These are phyloP conservation scores for Novymonas esmeraldas DNA, from an alignment of 208 protist species.

Conservation along the genomic window DNA sequence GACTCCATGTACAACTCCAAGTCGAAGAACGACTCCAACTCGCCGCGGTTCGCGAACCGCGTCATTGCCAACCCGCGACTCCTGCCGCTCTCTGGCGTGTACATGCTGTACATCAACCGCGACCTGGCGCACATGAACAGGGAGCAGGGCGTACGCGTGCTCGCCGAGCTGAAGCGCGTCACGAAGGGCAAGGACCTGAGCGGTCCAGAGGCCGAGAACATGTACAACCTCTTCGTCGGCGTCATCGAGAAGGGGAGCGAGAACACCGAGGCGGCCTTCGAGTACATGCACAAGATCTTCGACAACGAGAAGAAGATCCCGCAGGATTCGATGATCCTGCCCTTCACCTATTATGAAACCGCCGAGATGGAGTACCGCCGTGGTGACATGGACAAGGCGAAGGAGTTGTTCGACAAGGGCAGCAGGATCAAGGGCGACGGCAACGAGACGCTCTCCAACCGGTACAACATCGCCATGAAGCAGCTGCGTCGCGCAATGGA, in stretches of 20 bases:
- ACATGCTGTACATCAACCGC: constrained; percentile 93
- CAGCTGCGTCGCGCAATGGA: constrained; percentile 77
- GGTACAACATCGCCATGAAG: constrained; percentile 89
- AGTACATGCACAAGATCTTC: constrained; percentile 76
- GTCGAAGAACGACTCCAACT: constrained; percentile 92
- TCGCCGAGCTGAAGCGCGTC: constrained; percentile 67
- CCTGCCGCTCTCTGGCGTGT: constrained; percentile 78
- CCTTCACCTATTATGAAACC: constrained; percentile 88
- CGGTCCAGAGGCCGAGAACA: constrained; percentile 74
- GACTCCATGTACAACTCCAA: constrained; percentile 85
- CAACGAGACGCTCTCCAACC: constrained; percentile 87
- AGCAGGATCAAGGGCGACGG: constrained; percentile 86
- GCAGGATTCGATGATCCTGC: constrained; percentile 87
- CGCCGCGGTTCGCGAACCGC: constrained; percentile 81
- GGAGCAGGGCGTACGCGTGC: constrained; percentile 70
- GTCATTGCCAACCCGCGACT: constrained; percentile 75
- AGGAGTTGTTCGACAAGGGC: constrained; percentile 83
- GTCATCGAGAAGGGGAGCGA: constrained; percentile 90
- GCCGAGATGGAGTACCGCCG: constrained; percentile 87
- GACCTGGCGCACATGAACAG: constrained; percentile 91
- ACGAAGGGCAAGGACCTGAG: constrained; percentile 66
- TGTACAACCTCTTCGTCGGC: constrained; percentile 84
- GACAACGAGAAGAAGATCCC: constrained; percentile 79
- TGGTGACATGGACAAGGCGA: constrained; percentile 68
- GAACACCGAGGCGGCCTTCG: constrained; percentile 60